A percentile compares a stretch with the other conserved stretches of the same genome.
These are phyloP conservation scores for Spathaspora jeffriesii DNA, from an alignment of 1,139 yeast genomes.

Conservation along the genomic window DNA sequence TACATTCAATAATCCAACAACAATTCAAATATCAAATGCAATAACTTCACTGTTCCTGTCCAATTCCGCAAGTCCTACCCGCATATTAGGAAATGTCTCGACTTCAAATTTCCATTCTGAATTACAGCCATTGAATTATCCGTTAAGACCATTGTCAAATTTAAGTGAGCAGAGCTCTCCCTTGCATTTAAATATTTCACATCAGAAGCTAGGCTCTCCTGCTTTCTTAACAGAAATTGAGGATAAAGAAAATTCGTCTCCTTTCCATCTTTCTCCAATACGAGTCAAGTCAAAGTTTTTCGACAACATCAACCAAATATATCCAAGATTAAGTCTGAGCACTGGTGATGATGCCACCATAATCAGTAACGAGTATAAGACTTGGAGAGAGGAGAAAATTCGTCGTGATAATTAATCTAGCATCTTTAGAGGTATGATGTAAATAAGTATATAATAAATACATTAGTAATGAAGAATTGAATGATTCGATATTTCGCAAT, in stretches of 20 bases:
- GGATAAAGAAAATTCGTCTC: slow-evolving; percentile 16
- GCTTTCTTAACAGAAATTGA: slow-evolving; percentile 7
- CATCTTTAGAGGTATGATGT: not conserved
- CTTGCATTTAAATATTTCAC: not conserved
- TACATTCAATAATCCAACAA: slow-evolving; percentile 15
- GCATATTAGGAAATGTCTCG: slow-evolving; percentile 7
- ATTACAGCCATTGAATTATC: slow-evolving; percentile 33
- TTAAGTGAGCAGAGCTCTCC: slow-evolving; percentile 7
- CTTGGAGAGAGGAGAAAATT: slow-evolving; percentile 43
- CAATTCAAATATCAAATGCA: slow-evolving; percentile 20
- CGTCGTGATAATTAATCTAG: slow-evolving; percentile 11
- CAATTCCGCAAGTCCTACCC: slow-evolving; percentile 4
- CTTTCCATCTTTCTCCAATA: slow-evolving; percentile 13
- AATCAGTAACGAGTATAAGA: slow-evolving; percentile 42
- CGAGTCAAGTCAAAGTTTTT: slow-evolving; percentile 7
- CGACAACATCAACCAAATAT: not conserved
- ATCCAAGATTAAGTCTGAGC: slow-evolving; percentile 18
- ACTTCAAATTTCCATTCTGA: slow-evolving; percentile 13
- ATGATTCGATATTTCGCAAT: not conserved
- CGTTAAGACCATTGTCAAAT: slow-evolving; percentile 12
- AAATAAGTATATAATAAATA: slow-evolving; percentile 1
- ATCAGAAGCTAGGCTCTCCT: not conserved
- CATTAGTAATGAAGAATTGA: not conserved
- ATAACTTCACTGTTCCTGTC: slow-evolving; percentile 14
- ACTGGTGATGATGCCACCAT: slow-evolving; percentile 40